Evolutionary conservation across 2,329 filamentous ascomycete species (phyloP), one percentile per base, ranked within the genome.

Genomic region (Phyllosticta citriasiana): DNA sequence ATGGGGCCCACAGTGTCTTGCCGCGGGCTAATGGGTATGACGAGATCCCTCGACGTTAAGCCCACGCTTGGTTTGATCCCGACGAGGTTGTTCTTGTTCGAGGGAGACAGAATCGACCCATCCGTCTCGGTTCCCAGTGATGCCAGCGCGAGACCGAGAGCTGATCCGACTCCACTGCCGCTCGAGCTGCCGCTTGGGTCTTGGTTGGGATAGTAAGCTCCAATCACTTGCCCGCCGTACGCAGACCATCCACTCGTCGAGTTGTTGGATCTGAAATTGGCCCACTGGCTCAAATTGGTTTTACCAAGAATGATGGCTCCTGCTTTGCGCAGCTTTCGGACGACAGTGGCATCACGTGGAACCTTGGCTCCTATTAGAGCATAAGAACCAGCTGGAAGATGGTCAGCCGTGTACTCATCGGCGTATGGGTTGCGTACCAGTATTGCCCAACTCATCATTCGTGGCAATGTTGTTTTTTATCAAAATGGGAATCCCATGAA

Each of bases 401-500:
- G 6, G 30, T 33, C 30, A 33, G 30, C 6, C 7, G 30, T 6
- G 30, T 33, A 1, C 6, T 7, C 30, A 22, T 33, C 7, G 10
- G 10, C 30, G 30, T 7, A 33, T 33, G 30, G 2, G 30, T 10
- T 6, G 26, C 30, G 14, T 27, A 55, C 57, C 77, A 1, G 82
- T 84, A 64, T 83, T 87, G 67, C 84, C 80, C 83, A 87, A 85
- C 62, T 76, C 70, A 67, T 88, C 84, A 2, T 73, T 69, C 0
- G 85, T 88, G 14, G 81, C 84, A 56, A 88, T 86, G 67, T 85
- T 87, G 72, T 86, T 82, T 70, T 88, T 88, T 72, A 88, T 77
- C 4, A 88, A 72, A 25, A 88, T 80, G 0, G 85, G 86, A 3
- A 88, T 78, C 5, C 86, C 85, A 67, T 88, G 84, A 0, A 87